Evolutionary conservation across 441 rosid species (phyloP).

Genomic region (Populus hybrid): DNA sequence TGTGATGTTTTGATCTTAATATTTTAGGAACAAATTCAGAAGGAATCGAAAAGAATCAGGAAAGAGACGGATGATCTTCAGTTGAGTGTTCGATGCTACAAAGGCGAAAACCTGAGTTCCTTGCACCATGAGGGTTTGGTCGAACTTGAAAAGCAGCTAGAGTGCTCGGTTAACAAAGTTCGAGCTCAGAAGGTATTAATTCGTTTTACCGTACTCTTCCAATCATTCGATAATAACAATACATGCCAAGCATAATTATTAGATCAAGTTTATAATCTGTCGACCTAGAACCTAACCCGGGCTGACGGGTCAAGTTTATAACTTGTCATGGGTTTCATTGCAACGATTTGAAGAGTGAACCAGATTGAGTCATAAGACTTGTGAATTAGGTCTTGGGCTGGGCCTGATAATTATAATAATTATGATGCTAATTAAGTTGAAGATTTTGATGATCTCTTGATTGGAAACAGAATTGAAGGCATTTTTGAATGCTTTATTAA

Average conservation of each 20-base stretch:
- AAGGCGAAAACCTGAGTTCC: slow-evolving; percentile 23
- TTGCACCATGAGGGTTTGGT: slow-evolving; percentile 25
- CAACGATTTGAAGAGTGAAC: neutral
- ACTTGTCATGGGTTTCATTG: neutral
- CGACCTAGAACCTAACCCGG: too few relatives aligned
- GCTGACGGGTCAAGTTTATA: too few relatives aligned
- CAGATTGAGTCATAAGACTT: neutral
- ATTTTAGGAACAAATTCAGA: slow-evolving; percentile 25
- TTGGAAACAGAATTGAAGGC: neutral
- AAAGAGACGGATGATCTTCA: slow-evolving; percentile 33
- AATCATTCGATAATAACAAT: neutral
- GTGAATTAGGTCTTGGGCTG: too few relatives aligned
- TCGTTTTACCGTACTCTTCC: neutral
- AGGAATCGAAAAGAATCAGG: slow-evolving; percentile 28
- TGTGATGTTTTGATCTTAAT: neutral
- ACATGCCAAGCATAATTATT: too few relatives aligned
- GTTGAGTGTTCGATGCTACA: slow-evolving; percentile 32
- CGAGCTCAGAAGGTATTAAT: slow-evolving; percentile 32
- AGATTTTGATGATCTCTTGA: neutral
- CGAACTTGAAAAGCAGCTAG: slow-evolving; percentile 32
- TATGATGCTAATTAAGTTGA: neutral
- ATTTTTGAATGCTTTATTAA: neutral
- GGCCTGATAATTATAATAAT: too few relatives aligned
- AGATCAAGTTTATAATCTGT: too few relatives aligned
- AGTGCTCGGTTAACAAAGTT: slow-evolving; percentile 33